Conservation (phyloP, 169 alveolate species). For the Cryptosporidium ubiquitum region DNA sequence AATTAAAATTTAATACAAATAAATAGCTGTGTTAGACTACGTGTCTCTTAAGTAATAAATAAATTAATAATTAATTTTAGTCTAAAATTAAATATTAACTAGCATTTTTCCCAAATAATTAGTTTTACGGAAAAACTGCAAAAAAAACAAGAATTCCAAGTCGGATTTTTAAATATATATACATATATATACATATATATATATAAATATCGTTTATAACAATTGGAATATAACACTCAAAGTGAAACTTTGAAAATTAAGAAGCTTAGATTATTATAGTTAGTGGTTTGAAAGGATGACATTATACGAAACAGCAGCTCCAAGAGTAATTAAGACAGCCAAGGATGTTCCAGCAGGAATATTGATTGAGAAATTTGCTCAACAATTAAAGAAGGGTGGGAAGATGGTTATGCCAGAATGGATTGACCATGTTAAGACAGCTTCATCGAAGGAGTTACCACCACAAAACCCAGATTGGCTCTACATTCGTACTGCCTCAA, state of each 20-base stretch:
- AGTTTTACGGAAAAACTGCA: neutral
- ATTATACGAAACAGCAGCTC: slow-evolving; percentile 73
- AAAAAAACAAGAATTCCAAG: neutral
- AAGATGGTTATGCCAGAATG: slow-evolving; percentile 95
- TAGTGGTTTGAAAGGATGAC: slow-evolving; percentile 41
- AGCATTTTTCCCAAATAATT: neutral
- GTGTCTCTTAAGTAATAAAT: neutral
- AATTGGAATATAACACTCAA: neutral
- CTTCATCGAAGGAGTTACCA: slow-evolving; percentile 92
- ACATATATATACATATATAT: too few relatives aligned
- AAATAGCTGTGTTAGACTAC: neutral
- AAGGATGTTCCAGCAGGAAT: slow-evolving; percentile 96
- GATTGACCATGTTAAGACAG: slow-evolving; percentile 94
- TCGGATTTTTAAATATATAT: neutral
- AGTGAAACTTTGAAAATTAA: neutral
- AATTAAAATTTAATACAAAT: neutral
- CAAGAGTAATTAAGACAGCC: slow-evolving; percentile 81
- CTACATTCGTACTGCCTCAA: slow-evolving; percentile 95
- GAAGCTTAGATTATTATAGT: slow-evolving; percentile 1
- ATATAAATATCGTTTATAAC: neutral
- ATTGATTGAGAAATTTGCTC: slow-evolving; percentile 94
- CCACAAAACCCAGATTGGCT: slow-evolving; percentile 97
- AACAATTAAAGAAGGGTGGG: slow-evolving; percentile 92
- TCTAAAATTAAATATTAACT: neutral
- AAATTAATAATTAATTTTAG: neutral